A percentile compares a stretch with the other conserved stretches of the same genome.
These are phyloP conservation scores for Neurospora sp. DNA, from an alignment of 495 filamentous ascomycete genomes.

Conservation along the genomic window DNA sequence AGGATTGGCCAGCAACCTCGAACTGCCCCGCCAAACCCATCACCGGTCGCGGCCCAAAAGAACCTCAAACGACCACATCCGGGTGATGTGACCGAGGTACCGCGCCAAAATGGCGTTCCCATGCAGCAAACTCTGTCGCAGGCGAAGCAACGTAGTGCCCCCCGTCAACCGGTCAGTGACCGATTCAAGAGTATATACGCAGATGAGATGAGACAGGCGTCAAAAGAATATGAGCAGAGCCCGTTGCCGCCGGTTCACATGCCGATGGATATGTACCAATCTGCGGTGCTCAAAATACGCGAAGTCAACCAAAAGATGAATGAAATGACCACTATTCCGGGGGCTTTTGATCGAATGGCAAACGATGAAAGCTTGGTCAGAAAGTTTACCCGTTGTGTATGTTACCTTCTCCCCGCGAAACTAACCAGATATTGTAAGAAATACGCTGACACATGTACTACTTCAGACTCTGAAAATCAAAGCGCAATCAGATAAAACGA, in stretches of 20 bases:
- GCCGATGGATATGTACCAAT: neutral
- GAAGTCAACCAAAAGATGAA: neutral
- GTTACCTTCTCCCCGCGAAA: neutral
- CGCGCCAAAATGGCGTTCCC: slow-evolving; percentile 31
- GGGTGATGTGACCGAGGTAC: slow-evolving; percentile 53
- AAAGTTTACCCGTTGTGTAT: neutral
- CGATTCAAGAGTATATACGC: neutral
- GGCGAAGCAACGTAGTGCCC: neutral
- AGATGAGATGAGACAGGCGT: neutral
- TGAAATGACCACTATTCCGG: neutral
- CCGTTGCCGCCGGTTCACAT: neutral
- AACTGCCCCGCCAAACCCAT: slow-evolving; percentile 7
- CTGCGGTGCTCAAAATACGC: neutral
- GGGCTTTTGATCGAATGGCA: neutral
- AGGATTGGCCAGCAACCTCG: slow-evolving; percentile 7
- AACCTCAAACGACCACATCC: slow-evolving; percentile 46
- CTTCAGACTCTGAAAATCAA: neutral
- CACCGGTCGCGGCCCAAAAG: slow-evolving; percentile 16
- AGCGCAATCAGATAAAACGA: neutral
- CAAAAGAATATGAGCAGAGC: neutral
- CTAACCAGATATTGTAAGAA: neutral
- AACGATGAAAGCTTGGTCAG: neutral
- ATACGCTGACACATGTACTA: neutral
- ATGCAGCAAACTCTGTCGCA: slow-evolving; percentile 22
- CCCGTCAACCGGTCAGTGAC: neutral